These are phyloP conservation scores for Macrophomina pseudophaseolina DNA, from an alignment of 2,329 filamentous ascomycete species.

Conservation along the genomic window DNA sequence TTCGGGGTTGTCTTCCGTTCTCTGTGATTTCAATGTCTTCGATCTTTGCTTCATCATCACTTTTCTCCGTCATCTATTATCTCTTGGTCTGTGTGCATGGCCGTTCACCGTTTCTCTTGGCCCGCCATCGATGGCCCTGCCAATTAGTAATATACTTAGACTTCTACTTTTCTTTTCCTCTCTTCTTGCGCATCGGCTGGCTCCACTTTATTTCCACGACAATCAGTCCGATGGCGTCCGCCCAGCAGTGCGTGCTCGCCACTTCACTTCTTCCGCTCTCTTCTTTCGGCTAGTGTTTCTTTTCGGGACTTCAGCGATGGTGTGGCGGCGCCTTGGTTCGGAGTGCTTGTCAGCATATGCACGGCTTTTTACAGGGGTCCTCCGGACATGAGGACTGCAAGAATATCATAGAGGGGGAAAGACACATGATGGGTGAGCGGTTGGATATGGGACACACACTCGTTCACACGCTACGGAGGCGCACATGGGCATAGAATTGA, in stretches of 20 bases:
- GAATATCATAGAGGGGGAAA: neutral
- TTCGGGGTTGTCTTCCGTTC: neutral
- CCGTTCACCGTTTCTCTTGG: neutral
- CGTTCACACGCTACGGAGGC: neutral
- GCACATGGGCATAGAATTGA: conserved; percentile 1
- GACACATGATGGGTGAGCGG: neutral
- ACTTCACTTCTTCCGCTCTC: neutral
- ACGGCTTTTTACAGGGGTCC: neutral
- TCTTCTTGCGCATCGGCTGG: neutral
- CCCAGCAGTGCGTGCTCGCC: neutral
- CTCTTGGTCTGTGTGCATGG: conserved; percentile 7
- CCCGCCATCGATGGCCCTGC: neutral
- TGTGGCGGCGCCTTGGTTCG: neutral
- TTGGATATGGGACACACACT: neutral
- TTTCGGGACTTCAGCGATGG: neutral
- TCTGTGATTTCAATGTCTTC: neutral
- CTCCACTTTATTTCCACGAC: neutral
- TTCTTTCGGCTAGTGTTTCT: conserved; percentile 3
- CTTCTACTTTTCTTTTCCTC: neutral
- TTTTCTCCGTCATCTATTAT: conserved; percentile 6
- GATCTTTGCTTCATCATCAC: conserved; percentile 1
- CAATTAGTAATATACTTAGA: conserved; percentile 15
- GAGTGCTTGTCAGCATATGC: conserved; percentile 1
- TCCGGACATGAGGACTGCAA: neutral
- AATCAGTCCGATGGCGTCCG: neutral